Evolutionary conservation across 208 protist species (phyloP).

Genomic region (Trichomonas vaginalis): DNA sequence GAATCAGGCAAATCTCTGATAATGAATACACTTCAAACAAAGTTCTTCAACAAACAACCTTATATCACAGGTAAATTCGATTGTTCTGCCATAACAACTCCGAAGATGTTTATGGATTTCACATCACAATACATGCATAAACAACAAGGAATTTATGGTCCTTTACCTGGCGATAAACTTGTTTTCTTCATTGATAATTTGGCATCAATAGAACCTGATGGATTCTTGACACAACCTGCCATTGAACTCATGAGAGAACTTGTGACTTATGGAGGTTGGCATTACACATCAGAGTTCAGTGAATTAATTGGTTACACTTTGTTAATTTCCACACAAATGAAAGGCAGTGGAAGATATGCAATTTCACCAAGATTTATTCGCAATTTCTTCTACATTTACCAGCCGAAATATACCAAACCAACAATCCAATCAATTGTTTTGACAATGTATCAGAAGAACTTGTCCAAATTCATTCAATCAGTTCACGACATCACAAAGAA

Average conservation of each 20-base stretch:
- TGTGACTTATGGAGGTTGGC: slow-evolving; percentile 79
- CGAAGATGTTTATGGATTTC: slow-evolving; percentile 37
- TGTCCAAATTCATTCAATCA: slow-evolving; percentile 36
- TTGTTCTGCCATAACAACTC: slow-evolving; percentile 60
- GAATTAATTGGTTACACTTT: slow-evolving; percentile 70
- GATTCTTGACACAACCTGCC: slow-evolving; percentile 78
- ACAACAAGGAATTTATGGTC: not conserved
- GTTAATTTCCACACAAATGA: slow-evolving; percentile 79
- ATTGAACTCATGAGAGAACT: slow-evolving; percentile 87
- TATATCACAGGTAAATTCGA: slow-evolving; percentile 43
- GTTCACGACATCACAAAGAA: slow-evolving; percentile 48
- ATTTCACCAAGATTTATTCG: slow-evolving; percentile 82
- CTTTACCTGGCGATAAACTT: slow-evolving; percentile 49
- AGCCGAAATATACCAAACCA: not conserved
- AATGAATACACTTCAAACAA: not conserved
- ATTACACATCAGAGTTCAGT: slow-evolving; percentile 73
- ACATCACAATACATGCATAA: not conserved
- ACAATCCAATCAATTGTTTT: slow-evolving; percentile 42
- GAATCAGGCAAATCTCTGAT: not conserved
- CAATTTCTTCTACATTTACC: slow-evolving; percentile 74
- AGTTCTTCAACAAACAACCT: not conserved
- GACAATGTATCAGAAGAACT: slow-evolving; percentile 32
- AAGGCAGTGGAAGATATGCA: slow-evolving; percentile 73
- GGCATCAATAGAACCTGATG: slow-evolving; percentile 81
- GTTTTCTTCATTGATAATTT: slow-evolving; percentile 87